Percentiles rank a stretch among this genome's conserved stretches.
These are phyloP conservation scores for Fusarium beomiforme DNA, from an alignment of 2,329 filamentous ascomycete species.

Conservation along the genomic window DNA sequence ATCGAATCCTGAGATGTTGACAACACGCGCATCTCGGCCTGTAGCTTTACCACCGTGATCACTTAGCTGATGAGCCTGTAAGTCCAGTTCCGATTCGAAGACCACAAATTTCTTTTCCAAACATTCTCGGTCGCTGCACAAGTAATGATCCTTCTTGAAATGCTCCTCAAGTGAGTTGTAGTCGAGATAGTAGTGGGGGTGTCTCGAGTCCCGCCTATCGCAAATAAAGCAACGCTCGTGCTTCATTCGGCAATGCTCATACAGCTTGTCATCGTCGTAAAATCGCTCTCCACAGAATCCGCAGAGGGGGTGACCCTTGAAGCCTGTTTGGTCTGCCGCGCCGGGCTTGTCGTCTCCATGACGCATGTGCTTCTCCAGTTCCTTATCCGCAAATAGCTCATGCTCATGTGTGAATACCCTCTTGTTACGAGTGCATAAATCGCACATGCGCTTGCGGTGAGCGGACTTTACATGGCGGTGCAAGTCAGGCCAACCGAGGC, in stretches of 20 bases:
- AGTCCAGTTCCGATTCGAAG: conserved; percentile 92
- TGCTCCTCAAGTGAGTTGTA: conserved; percentile 88
- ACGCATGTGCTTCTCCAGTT: conserved; percentile 87
- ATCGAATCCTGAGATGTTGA: conserved; percentile 90
- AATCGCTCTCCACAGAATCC: conserved; percentile 92
- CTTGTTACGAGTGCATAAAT: conserved; percentile 91
- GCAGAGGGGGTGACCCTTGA: conserved; percentile 94
- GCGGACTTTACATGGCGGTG: conserved; percentile 81
- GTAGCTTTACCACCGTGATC: conserved; percentile 88
- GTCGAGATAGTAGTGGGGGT: conserved; percentile 91
- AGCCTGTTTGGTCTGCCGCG: conserved; percentile 90
- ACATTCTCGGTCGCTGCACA: conserved; percentile 87
- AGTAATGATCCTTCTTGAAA: conserved; percentile 86
- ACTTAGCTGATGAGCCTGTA: conserved; percentile 91
- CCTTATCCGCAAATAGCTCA: conserved; percentile 84
- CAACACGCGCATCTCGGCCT: conserved; percentile 81
- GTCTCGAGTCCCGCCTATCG: conserved; percentile 74
- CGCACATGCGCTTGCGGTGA: conserved; percentile 91
- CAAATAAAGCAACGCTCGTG: conserved; percentile 97
- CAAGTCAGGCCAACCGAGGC: conserved; percentile 69
- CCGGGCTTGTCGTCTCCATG: conserved; percentile 92
- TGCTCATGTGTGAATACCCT: conserved; percentile 99
- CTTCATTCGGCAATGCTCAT: conserved; percentile 89
- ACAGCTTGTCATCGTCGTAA: conserved; percentile 96
- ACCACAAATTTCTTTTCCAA: conserved; percentile 98